Conservation (phyloP, 108 stramenopile species). For the Nitzschia sp. region DNA sequence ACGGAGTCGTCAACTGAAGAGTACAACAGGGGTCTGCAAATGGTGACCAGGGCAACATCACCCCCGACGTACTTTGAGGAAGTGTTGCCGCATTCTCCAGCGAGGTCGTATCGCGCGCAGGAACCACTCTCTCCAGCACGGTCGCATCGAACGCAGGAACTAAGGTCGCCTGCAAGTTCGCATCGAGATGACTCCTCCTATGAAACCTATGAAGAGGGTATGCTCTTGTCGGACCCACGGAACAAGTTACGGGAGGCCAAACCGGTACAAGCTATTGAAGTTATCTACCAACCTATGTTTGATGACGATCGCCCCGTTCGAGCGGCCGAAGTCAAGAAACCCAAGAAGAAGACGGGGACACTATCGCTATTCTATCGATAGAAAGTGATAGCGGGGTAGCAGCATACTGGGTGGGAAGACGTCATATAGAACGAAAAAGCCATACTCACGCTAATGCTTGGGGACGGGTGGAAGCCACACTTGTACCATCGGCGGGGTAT, state of each 20-base stretch:
- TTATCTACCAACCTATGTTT: conserved; percentile 12
- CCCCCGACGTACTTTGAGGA: background rate
- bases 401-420: too few species aligned
- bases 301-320: background rate
- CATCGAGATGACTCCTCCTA: background rate
- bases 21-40: background rate
- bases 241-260: background rate
- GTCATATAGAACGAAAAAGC: too few species aligned
- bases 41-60: background rate
- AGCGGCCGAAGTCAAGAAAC: background rate
- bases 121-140: too few species aligned
- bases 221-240: background rate
- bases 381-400: too few species aligned
- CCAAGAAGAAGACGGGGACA: background rate
- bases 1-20: background rate
- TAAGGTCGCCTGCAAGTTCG: too few species aligned
- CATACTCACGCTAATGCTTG: too few species aligned
- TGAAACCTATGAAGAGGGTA: background rate
- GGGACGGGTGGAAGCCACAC: too few species aligned
- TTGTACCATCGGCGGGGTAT: too few species aligned
- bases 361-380: background rate
- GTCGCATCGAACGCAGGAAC: background rate
- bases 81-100: too few species aligned
- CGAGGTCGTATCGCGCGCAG: background rate
- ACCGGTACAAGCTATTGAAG: conserved; percentile 15